A percentile compares a stretch with the other conserved stretches of the same genome.
phyloP scores from a whole-genome alignment of 352 stramenopile genomes.

The Phytophthora pisi region DNA sequence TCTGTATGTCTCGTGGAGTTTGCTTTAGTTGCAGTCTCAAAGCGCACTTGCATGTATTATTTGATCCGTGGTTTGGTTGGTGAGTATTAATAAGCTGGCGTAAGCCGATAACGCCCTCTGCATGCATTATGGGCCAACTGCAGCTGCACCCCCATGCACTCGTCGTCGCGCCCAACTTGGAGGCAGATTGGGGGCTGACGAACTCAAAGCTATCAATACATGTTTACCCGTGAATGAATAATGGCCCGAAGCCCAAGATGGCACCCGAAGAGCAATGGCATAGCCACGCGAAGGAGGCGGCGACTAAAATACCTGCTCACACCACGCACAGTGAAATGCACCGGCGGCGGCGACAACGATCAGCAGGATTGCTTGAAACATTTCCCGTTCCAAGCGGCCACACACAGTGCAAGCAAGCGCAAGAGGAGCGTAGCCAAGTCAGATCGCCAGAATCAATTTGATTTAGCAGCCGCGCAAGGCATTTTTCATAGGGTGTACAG shows the following conservation, averaged over 20 bases:
- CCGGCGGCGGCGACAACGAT: not conserved
- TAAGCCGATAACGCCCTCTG: not conserved
- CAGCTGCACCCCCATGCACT: not conserved
- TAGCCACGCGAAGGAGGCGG: not conserved
- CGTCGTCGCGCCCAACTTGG: not conserved
- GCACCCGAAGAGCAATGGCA: not conserved
- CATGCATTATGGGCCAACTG: not conserved
- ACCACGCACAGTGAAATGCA: not conserved
- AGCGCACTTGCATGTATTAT: no score
- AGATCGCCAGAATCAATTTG: slow-evolving; percentile 24
- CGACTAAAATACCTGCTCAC: not conserved
- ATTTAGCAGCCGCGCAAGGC: slow-evolving; percentile 12
- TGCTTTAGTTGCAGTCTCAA: no score
- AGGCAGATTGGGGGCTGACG: not conserved
- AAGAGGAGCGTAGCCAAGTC: slow-evolving; percentile 21
- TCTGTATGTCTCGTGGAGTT: no score
- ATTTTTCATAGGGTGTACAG: not conserved
- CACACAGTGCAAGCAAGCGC: not conserved
- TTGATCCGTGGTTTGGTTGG: no score
- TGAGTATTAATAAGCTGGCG: no score
- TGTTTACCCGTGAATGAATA: not conserved
- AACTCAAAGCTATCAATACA: not conserved
- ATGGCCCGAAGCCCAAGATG: not conserved
- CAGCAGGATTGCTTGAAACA: not conserved
- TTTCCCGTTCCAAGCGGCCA: slow-evolving; percentile 8